Base-by-base conservation (phyloP, 208 protist species). In the Trypanosoma lewisi region DNA sequence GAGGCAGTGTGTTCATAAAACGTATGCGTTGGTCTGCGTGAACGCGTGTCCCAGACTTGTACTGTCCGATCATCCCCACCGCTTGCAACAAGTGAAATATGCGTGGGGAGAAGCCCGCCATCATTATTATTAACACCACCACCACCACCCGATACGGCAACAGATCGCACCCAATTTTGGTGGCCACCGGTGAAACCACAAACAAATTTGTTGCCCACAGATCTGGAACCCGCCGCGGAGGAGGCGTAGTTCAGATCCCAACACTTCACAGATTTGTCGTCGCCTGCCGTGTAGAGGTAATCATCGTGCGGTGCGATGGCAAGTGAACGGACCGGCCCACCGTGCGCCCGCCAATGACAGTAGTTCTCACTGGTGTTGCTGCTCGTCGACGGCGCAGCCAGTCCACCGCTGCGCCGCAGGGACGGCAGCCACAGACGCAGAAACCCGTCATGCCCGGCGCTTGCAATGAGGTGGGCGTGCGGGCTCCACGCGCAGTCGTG, bases 201-300 rank as follows among this genome's bases (percentile, higher is more conserved):
- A 2, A 78, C 66, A 34, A 90, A 88, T 21, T 76, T 77, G 50
- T 79, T 85, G 8, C 72, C 68, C 6, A 47, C 33, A 16, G 54
- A 31, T 6, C 31, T 62, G 2, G 36, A 58, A 11, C 53, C 34
- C 0, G 66, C 42, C 6, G 53, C 6, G 42, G 51, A 59, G 50
- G 73, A 16, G 27, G 48, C 57, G 58, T 73, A 73, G 52, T 76
- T 73, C 7, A 93, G 63, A 59, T 92, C 81, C 85, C 89, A 96
- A 48, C 67, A 69, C 65, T 96, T 96, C n/a, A 94, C 76, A 11
- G 77, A 62, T 66, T 94, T 94, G 67, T 96, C 90, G 41, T 94
- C 83, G 16, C 86, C 87, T 33, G 72, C 79, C 28, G 87, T 93
- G 69, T 87, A 91, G 19, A 96, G 54, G 34, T 80, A 56, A 39